These are phyloP conservation scores for Inonotus obliquus DNA, from an alignment of 1,284 basidiomycete species.

Conservation along the genomic window DNA sequence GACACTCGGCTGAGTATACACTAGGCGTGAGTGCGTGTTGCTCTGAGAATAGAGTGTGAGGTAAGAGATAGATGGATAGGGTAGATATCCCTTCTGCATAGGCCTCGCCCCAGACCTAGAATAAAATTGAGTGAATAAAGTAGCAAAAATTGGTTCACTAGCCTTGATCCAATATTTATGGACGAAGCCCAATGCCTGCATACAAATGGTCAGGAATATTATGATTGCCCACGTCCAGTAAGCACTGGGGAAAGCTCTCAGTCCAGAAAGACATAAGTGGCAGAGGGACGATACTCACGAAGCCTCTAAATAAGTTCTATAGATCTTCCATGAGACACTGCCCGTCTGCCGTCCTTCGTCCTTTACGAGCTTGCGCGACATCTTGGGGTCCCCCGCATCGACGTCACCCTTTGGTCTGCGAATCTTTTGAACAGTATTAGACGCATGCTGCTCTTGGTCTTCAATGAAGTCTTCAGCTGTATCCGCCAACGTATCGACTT, in stretches of 20 bases:
- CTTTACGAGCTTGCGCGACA: slow-evolving; percentile 60
- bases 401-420: slow-evolving; percentile 23
- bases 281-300: slow-evolving; percentile 37
- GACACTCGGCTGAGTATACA: slow-evolving; percentile 6
- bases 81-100: slow-evolving; percentile 32
- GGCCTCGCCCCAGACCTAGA: slow-evolving; percentile 58
- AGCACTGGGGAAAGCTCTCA: slow-evolving; percentile 37
- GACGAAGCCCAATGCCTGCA: slow-evolving; percentile 42
- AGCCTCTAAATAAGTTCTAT: slow-evolving; percentile 72
- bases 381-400: slow-evolving; percentile 28
- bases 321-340: slow-evolving; percentile 75
- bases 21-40: slow-evolving; percentile 23
- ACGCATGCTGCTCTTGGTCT: slow-evolving; percentile 20
- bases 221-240: slow-evolving; percentile 61
- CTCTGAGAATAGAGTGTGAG: slow-evolving; percentile 29
- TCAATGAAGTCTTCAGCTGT: slow-evolving; percentile 30
- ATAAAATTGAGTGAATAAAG: background rate
- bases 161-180: slow-evolving; percentile 78
- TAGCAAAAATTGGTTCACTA: slow-evolving; percentile 20
- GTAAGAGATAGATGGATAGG: slow-evolving; percentile 24
- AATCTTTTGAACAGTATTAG: slow-evolving; percentile 28
- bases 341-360: slow-evolving; percentile 72
- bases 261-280: no score
- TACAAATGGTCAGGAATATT: slow-evolving; percentile 42
- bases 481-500: slow-evolving; percentile 49